Base-by-base conservation (phyloP, 2,329 filamentous ascomycete species). In the Apiospora pterosperma region DNA sequence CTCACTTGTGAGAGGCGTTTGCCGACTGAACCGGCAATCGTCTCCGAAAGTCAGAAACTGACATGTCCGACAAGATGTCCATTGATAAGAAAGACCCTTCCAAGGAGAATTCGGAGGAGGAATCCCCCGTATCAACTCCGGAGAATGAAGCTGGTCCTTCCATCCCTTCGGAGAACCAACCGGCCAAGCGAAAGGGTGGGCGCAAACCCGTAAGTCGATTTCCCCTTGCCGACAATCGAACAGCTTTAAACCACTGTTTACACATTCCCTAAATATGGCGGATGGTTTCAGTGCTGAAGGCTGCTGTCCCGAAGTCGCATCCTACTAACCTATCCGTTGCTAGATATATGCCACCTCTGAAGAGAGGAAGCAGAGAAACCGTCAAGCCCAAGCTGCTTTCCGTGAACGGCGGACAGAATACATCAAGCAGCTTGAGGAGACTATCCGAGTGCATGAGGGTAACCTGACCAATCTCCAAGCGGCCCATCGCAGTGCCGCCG, bases 341-440 rank as follows among this genome's bases (percentile, higher is more conserved):
- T 71, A 97, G 95, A 97, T 97, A 69, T 99, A 99, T 85, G 96
- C 96, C 63, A 99, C 96, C 39, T 98, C 96, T 12, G 96, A 99
- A 79, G 96, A 99, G 80, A 90, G 96, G 74, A 98, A 99, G 82
- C 96, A 98, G 81, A 89, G 96, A 69, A 99, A 99, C 76, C 86
- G 96, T 72, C 96, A 98, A 82, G 96, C 96, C 59, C 96, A 99
- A 80, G 96, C 96, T 63, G 96, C 96, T 65, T 99, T 99, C 75
- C 90, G 96, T 71, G 96, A 99, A 81, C 91, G 96, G 70, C 90
- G 96, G 65, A 98, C 95, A 63, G 96, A 99, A 82, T 99, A 99
- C 79, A 99, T 99, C 82, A 98, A 98, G 82, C 96, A 99, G 79
- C 87, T 99, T 31, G 96, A 99, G 81, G 93, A 95, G 72, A 97